These are phyloP conservation scores for Arthromyces matolae DNA, from an alignment of 768 basidiomycete species.

Conservation along the genomic window DNA sequence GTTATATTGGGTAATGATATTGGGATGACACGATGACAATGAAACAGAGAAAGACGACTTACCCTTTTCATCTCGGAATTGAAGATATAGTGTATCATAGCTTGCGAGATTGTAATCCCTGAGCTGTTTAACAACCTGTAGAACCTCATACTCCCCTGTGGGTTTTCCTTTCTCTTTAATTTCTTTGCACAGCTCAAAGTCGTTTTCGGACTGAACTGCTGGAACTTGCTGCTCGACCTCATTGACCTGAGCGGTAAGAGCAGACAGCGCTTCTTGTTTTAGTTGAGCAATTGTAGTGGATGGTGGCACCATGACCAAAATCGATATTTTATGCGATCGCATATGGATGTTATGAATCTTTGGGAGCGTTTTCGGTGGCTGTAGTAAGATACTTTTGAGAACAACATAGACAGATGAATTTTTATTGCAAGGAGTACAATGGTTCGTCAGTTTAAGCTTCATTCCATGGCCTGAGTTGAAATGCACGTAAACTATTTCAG, in stretches of 20 bases:
- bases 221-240: constrained; percentile 28
- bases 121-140: constrained; percentile 40
- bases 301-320: constrained; percentile 55
- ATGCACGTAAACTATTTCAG: constrained; percentile 15
- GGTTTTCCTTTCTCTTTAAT: constrained; percentile 50
- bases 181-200: constrained; percentile 61
- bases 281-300: constrained; percentile 52
- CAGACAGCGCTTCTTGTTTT: constrained; percentile 61
- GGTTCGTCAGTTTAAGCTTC: constrained; percentile 50
- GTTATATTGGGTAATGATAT: constrained; percentile 15
- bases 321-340: constrained; percentile 69
- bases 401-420: too few relatives aligned
- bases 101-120: constrained; percentile 50
- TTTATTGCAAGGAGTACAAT: constrained; percentile 93
- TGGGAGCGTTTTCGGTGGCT: constrained; percentile 52
- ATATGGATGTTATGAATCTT: constrained; percentile 67
- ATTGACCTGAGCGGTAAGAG: constrained; percentile 50
- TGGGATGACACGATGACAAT: constrained; percentile 10
- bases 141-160: constrained; percentile 48
- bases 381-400: background rate
- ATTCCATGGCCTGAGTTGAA: too few relatives aligned
- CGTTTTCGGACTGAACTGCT: constrained; percentile 25
- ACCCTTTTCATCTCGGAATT: constrained; percentile 63
- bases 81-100: constrained; percentile 69
- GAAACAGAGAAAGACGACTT: constrained; percentile 25